Conservation (phyloP, 345 rosid genomes). For the Eucalyptus tenuipes region DNA sequence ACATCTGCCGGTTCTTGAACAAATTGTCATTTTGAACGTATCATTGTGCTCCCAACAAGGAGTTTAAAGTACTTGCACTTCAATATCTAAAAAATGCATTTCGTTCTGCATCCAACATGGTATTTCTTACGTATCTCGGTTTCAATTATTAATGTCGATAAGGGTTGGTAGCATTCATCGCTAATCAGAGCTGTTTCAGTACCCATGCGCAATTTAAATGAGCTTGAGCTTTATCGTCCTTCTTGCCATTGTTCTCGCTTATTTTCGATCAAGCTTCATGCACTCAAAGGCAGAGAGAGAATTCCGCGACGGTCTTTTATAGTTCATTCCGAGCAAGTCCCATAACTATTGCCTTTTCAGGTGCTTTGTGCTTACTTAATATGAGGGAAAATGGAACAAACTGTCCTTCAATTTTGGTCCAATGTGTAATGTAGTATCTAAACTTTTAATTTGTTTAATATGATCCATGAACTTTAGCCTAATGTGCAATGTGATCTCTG, state of each 20-base stretch:
- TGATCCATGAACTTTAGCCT: fast-evolving
- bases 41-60: not conserved
- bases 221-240: not conserved
- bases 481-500: fast-evolving
- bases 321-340: not conserved
- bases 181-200: fast-evolving
- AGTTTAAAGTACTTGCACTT: fast-evolving
- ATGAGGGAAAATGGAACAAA: too few relatives aligned
- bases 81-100: not conserved
- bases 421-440: fast-evolving
- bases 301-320: not conserved
- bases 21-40: not conserved
- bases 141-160: fast-evolving
- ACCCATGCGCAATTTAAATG: not conserved
- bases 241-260: not conserved
- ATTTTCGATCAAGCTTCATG: not conserved
- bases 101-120: not conserved
- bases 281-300: fast-evolving
- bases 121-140: not conserved
- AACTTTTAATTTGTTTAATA: fast-evolving
- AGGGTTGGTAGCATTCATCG: not conserved
- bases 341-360: fast-evolving
- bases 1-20: fast-evolving
- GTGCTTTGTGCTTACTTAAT: too few relatives aligned
- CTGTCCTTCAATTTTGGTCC: fast-evolving